Conservation (phyloP, 2,329 filamentous ascomycete genomes). For the Fusarium keratoplasticum region DNA sequence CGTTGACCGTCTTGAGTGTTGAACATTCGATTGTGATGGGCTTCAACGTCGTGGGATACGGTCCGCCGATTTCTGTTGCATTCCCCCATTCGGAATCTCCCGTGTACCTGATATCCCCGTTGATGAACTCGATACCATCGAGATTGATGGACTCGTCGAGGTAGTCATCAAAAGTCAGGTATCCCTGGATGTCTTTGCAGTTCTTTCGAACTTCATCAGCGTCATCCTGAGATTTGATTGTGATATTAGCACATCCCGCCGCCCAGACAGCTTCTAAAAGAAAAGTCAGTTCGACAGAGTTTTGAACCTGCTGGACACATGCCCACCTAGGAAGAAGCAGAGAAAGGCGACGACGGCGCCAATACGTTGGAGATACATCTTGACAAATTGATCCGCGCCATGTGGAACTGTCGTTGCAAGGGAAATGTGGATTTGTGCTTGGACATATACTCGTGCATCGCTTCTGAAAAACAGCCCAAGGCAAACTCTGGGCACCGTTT, state of each 20-base stretch:
- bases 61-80: neutral
- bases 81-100: neutral
- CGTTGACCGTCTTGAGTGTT: constrained; percentile 20
- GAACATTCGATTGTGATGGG: constrained; percentile 23
- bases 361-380: neutral
- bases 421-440: neutral
- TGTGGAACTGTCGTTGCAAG: neutral
- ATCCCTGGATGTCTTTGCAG: constrained; percentile 20
- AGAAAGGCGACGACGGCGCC: neutral
- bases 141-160: constrained; percentile 24
- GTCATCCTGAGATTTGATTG: constrained; percentile 20
- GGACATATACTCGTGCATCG: neutral
- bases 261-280: neutral
- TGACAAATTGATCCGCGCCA: neutral
- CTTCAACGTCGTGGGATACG: neutral
- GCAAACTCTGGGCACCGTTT: neutral
- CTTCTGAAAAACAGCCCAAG: neutral
- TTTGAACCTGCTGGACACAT: neutral
- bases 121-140: constrained; percentile 20
- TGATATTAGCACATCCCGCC: constrained; percentile 23
- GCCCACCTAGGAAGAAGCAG: neutral
- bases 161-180: neutral
- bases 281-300: neutral
- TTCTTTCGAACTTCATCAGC: constrained; percentile 16
- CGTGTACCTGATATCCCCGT: constrained; percentile 13